These are phyloP conservation scores for Ophiocordyceps sinensis DNA, from an alignment of 2,329 filamentous ascomycete genomes.

Conservation along the genomic window DNA sequence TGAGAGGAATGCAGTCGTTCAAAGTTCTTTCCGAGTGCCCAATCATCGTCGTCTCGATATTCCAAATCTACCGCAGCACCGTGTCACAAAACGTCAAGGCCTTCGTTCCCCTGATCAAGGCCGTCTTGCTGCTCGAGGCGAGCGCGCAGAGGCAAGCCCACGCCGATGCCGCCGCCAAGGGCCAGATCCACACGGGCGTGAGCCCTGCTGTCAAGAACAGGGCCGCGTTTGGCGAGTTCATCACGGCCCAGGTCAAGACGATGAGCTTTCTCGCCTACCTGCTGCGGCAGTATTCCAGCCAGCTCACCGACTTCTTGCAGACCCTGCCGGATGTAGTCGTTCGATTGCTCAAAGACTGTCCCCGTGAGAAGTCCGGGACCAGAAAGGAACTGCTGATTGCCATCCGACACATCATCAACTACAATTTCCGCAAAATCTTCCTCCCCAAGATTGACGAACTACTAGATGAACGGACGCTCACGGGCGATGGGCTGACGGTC, in stretches of 20 bases:
- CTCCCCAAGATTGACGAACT: conserved; percentile 88
- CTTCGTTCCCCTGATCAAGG: conserved; percentile 90
- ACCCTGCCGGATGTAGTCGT: conserved; percentile 82
- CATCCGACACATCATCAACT: conserved; percentile 97
- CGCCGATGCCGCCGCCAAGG: conserved; percentile 62
- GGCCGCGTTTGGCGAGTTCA: conserved; percentile 90
- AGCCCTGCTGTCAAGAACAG: conserved; percentile 88
- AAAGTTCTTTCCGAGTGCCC: conserved; percentile 96
- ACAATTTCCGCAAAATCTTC: conserved; percentile 94
- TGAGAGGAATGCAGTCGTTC: conserved; percentile 97
- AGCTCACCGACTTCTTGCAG: conserved; percentile 76
- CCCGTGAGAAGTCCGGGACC: conserved; percentile 81
- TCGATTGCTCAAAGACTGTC: conserved; percentile 81
- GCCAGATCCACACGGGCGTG: conserved; percentile 80
- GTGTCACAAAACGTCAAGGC: conserved; percentile 76
- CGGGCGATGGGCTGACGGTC: conserved; percentile 89
- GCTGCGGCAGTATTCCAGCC: conserved; percentile 72
- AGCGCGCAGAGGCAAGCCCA: conserved; percentile 89
- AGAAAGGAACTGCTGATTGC: conserved; percentile 92
- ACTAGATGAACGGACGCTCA: conserved; percentile 82
- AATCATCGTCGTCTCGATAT: conserved; percentile 96
- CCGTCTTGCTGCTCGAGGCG: conserved; percentile 75
- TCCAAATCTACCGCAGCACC: conserved; percentile 74
- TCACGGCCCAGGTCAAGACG: conserved; percentile 95
- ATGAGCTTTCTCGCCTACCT: conserved; percentile 98